Evolutionary conservation across 176 grass and related monocot species (phyloP).

Genomic region (Otatea glauca): DNA sequence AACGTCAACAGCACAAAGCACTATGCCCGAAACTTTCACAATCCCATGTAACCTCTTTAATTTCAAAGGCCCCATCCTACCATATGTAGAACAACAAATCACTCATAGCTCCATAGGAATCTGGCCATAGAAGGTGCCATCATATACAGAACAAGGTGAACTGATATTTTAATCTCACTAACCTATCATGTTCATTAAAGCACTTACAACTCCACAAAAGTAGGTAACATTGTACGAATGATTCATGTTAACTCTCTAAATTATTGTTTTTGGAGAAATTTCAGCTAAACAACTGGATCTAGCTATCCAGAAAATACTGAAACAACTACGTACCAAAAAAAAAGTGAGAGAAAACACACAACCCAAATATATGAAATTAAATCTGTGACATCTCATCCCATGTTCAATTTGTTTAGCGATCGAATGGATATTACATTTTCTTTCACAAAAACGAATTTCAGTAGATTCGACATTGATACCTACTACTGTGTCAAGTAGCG

Average conservation of each 20-base stretch:
- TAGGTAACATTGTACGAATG: background rate
- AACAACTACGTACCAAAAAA: no score
- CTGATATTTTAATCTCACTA: background rate
- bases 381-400: no score
- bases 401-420: no score
- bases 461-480: no score
- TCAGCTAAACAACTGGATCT: no score
- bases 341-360: no score
- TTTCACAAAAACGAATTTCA: no score
- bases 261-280: no score
- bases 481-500: no score
- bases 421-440: no score
- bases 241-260: no score
- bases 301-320: no score
- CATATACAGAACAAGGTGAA: background rate
- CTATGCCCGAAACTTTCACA: constrained; percentile 52
- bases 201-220: background rate
- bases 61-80: constrained; percentile 59
- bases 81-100: constrained; percentile 8
- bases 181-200: constrained; percentile 19
- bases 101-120: background rate
- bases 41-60: constrained; percentile 51
- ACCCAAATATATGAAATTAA: background rate
- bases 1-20: constrained; percentile 45
- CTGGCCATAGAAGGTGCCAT: background rate